Percentiles rank a stretch among this genome's conserved stretches.
Evolutionary conservation across 305 asterid species (phyloP).

Genomic region (Fraxinus sp.): DNA sequence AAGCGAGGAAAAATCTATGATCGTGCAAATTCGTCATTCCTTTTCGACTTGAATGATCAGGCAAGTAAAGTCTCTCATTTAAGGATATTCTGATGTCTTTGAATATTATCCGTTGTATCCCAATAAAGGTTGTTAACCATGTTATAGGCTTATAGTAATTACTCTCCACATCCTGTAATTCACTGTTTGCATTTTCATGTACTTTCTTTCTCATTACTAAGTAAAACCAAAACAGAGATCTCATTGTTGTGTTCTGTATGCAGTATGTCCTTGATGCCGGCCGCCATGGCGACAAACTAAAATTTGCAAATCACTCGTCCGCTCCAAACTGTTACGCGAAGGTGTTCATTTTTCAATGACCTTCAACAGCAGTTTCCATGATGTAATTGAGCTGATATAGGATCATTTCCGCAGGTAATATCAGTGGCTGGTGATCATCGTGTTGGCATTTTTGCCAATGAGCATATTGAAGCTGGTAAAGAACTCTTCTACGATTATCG

Average conservation of each 20-base stretch:
- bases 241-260: conserved; percentile 19
- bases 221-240: conserved; percentile 13
- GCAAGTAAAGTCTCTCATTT: conserved; percentile 40
- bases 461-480: conserved; percentile 74
- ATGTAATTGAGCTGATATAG: conserved; percentile 11
- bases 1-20: conserved; percentile 97
- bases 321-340: conserved; percentile 91
- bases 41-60: conserved; percentile 93
- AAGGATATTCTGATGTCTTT: neutral
- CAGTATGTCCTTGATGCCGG: conserved; percentile 96
- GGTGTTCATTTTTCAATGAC: conserved; percentile 42
- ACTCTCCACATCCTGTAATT: neutral
- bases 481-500: conserved; percentile 95
- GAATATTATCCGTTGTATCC: conserved; percentile 2
- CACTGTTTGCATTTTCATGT: neutral
- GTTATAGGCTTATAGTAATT: neutral
- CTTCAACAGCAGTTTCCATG: neutral
- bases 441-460: conserved; percentile 92
- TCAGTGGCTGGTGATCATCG: conserved; percentile 95
- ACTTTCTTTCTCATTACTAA: neutral
- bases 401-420: conserved; percentile 59
- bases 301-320: conserved; percentile 95
- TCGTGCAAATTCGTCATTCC: conserved; percentile 93
- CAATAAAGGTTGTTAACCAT: neutral
- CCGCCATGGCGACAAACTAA: conserved; percentile 94